A percentile compares a stretch with the other conserved stretches of the same genome.
Evolutionary conservation across 2,329 filamentous ascomycete genomes (phyloP).

Genomic region (Fusarium luffae): DNA sequence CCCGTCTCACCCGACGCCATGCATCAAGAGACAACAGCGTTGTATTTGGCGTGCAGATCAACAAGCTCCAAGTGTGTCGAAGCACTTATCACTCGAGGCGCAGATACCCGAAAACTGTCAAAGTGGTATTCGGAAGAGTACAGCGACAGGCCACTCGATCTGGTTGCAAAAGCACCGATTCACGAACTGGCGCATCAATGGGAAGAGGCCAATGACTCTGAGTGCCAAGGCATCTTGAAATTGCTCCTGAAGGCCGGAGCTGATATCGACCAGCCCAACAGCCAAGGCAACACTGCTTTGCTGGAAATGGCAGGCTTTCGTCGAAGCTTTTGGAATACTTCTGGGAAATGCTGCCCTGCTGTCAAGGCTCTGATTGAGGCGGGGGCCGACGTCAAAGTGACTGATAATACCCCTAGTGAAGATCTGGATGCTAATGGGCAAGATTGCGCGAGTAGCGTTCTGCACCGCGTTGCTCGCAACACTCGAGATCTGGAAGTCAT

Average conservation of each 20-base stretch:
- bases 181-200: slow-evolving; percentile 16
- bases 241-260: slow-evolving; percentile 23
- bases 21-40: slow-evolving; percentile 16
- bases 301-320: background rate
- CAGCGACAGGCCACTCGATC: background rate
- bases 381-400: slow-evolving; percentile 9
- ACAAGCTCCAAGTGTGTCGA: slow-evolving; percentile 23
- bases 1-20: slow-evolving; percentile 28
- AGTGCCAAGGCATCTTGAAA: slow-evolving; percentile 16
- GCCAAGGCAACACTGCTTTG: slow-evolving; percentile 8
- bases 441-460: background rate
- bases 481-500: slow-evolving; percentile 2
- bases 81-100: slow-evolving; percentile 26
- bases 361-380: slow-evolving; percentile 19
- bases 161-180: slow-evolving; percentile 6
- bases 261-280: slow-evolving; percentile 24
- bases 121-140: background rate
- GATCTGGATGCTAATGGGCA: no score
- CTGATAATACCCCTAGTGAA: background rate
- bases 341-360: background rate
- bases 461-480: slow-evolving; percentile 3
- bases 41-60: slow-evolving; percentile 23
- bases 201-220: slow-evolving; percentile 5
- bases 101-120: slow-evolving; percentile 21
- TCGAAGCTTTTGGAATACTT: fast-evolving